Conservation (phyloP, 2,329 filamentous ascomycete species). For the Sporothrix pallida region DNA sequence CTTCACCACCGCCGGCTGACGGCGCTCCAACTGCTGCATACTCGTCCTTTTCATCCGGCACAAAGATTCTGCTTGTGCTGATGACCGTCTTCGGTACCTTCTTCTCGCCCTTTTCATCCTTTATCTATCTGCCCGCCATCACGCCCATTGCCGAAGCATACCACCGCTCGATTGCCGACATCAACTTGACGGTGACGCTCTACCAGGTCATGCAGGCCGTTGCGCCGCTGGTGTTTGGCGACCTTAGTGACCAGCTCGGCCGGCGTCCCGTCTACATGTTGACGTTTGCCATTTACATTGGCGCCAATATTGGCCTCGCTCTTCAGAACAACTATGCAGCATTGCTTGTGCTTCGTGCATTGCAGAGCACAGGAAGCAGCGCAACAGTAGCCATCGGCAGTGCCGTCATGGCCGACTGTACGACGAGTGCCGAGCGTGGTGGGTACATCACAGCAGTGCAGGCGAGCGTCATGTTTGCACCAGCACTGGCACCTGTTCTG, state of each 20-base stretch:
- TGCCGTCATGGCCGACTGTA: conserved; percentile 57
- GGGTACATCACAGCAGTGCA: conserved; percentile 57
- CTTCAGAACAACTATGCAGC: conserved; percentile 52
- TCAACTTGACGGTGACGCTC: conserved; percentile 52
- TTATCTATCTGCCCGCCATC: conserved; percentile 55
- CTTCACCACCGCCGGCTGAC: not conserved
- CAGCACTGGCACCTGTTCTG: conserved; percentile 55
- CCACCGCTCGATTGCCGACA: conserved; percentile 43
- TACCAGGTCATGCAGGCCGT: conserved; percentile 60
- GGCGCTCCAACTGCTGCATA: conserved; percentile 24
- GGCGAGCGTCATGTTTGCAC: conserved; percentile 51
- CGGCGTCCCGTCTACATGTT: conserved; percentile 56
- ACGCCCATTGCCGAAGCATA: conserved; percentile 50
- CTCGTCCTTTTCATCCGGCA: conserved; percentile 40
- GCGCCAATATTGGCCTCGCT: conserved; percentile 54
- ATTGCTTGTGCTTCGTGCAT: conserved; percentile 54
- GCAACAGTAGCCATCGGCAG: conserved; percentile 59
- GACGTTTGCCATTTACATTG: conserved; percentile 54
- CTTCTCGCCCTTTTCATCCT: conserved; percentile 44
- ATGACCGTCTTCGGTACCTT: conserved; percentile 43
- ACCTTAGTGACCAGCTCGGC: conserved; percentile 56
- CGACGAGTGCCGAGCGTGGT: conserved; percentile 62
- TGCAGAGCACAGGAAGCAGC: conserved; percentile 59
- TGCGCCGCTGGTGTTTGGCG: conserved; percentile 57
- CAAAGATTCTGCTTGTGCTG: conserved; percentile 42